phyloP scores from a whole-genome alignment of 352 stramenopile species.

The Albugo laibachii region DNA sequence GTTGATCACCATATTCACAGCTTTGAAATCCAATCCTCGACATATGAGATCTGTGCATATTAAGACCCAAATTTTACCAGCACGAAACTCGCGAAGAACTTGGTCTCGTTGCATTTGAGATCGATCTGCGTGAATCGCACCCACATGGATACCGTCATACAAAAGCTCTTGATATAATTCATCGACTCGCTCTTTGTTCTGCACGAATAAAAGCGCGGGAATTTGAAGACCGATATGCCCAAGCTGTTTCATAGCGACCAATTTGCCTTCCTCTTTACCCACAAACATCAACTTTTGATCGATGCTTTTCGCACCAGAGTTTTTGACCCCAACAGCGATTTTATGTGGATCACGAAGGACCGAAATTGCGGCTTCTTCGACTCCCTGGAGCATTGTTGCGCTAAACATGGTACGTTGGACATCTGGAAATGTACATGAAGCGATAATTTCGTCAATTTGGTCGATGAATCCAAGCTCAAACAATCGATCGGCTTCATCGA shows the following conservation, averaged over 20 bases:
- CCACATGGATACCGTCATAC: slow-evolving; percentile 96
- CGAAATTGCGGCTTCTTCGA: slow-evolving; percentile 90
- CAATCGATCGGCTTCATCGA: slow-evolving; percentile 98
- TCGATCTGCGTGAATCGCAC: slow-evolving; percentile 92
- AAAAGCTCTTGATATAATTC: slow-evolving; percentile 94
- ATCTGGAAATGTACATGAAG: slow-evolving; percentile 65
- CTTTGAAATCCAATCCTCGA: slow-evolving; percentile 98
- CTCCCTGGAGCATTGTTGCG: slow-evolving; percentile 90
- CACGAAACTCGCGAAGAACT: slow-evolving; percentile 90
- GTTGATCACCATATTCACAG: slow-evolving; percentile 99
- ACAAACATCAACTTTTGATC: slow-evolving; percentile 95
- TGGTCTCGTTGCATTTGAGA: slow-evolving; percentile 87
- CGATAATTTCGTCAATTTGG: slow-evolving; percentile 96
- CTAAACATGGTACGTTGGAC: slow-evolving; percentile 93
- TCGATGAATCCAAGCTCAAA: slow-evolving; percentile 93
- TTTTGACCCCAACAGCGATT: slow-evolving; percentile 86
- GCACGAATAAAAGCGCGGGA: slow-evolving; percentile 95
- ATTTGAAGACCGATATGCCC: slow-evolving; percentile 85
- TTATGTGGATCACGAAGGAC: slow-evolving; percentile 93
- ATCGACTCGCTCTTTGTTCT: slow-evolving; percentile 96
- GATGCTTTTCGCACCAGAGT: slow-evolving; percentile 77
- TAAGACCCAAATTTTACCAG: slow-evolving; percentile 94
- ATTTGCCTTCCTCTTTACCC: slow-evolving; percentile 96
- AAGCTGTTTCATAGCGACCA: slow-evolving; percentile 90
- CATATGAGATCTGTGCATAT: slow-evolving; percentile 99